A percentile compares a stretch with the other conserved stretches of the same genome.
Conservation (phyloP, 2,329 filamentous ascomycete genomes). For the Fusarium sp. region DNA sequence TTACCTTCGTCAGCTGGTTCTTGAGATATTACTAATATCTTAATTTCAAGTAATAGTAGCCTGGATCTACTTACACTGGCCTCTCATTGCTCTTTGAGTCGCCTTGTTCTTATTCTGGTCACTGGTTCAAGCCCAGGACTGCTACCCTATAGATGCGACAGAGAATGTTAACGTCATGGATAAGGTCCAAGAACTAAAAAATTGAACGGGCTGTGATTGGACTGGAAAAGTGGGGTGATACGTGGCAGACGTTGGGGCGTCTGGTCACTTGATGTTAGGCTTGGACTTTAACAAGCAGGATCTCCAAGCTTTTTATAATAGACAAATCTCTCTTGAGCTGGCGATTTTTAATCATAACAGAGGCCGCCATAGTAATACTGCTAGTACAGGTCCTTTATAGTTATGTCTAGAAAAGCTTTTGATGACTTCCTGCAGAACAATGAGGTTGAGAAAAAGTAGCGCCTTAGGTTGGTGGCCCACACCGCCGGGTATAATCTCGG, state of each 20-base stretch:
- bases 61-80: no score
- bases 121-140: no score
- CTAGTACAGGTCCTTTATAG: not conserved
- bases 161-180: no score
- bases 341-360: rapidly evolving
- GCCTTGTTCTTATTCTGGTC: no score
- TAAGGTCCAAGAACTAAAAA: no score
- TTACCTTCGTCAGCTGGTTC: no score
- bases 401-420: not conserved
- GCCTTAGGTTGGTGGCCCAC: not conserved
- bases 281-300: not conserved
- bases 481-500: not conserved
- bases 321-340: not conserved
- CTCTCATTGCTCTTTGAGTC: no score
- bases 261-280: not conserved
- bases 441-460: not conserved
- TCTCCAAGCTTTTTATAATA: rapidly evolving
- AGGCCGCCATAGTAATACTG: not conserved
- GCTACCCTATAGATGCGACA: no score
- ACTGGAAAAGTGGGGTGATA: not conserved
- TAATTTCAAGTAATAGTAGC: no score
- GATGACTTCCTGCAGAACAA: not conserved
- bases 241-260: not conserved
- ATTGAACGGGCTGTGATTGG: not conserved
- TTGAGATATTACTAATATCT: no score